A percentile compares a stretch with the other conserved stretches of the same genome.
Conservation (phyloP, 2,329 filamentous ascomycete species). For the Cladophialophora immunda region DNA sequence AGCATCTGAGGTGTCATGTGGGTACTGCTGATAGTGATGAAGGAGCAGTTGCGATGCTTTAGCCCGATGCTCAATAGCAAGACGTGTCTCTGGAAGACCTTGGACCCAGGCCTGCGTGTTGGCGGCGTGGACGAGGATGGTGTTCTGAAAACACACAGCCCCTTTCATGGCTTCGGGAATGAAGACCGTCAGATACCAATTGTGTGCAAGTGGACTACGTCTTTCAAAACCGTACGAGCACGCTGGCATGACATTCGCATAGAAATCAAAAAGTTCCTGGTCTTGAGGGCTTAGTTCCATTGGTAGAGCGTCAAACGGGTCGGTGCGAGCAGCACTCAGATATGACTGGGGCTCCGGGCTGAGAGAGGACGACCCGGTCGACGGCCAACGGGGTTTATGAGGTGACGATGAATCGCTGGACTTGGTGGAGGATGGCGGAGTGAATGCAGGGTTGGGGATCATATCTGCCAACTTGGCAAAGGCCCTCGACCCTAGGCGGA, state of each 20-base stretch:
- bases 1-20: conserved; percentile 48
- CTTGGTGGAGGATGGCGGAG: conserved; percentile 18
- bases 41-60: conserved; percentile 47
- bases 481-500: conserved; percentile 23
- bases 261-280: conserved; percentile 50
- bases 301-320: conserved; percentile 50
- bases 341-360: conserved; percentile 45
- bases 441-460: conserved; percentile 16
- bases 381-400: conserved; percentile 3
- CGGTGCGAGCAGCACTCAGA: conserved; percentile 49
- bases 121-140: conserved; percentile 50
- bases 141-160: conserved; percentile 49
- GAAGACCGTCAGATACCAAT: conserved; percentile 51
- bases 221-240: conserved; percentile 51
- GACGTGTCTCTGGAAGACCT: conserved; percentile 45
- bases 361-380: conserved; percentile 19
- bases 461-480: conserved; percentile 33
- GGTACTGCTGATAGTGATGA: conserved; percentile 45
- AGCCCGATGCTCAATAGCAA: conserved; percentile 46
- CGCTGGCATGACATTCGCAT: conserved; percentile 51
- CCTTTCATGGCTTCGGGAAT: conserved; percentile 53
- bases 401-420: conserved; percentile 20
- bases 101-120: conserved; percentile 51
- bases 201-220: conserved; percentile 47
- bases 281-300: conserved; percentile 45